Evolutionary conservation across 345 rosid genomes (phyloP).

Genomic region (Abelmoschus esculentus): DNA sequence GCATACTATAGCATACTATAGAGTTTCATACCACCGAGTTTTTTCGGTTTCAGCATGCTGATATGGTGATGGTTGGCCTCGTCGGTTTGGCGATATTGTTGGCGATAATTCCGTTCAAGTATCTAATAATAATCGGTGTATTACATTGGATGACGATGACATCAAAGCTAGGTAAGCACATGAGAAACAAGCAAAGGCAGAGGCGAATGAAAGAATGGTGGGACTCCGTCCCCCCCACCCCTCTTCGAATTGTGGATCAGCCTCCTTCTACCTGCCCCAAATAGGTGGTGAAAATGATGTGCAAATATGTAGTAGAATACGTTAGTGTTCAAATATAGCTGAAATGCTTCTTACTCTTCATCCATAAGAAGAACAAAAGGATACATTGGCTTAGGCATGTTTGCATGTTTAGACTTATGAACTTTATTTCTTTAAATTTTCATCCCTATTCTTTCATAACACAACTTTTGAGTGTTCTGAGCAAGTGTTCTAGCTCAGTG

Average conservation of each 20-base stretch:
- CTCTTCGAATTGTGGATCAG: not conserved
- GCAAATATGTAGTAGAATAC: too few species aligned
- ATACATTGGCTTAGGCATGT: too few species aligned
- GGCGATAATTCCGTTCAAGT: not conserved
- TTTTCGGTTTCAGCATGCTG: not conserved
- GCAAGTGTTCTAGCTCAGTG: too few species aligned
- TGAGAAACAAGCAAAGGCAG: not conserved
- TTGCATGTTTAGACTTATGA: too few species aligned
- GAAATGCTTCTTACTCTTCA: too few species aligned
- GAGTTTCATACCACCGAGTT: not conserved
- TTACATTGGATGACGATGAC: not conserved
- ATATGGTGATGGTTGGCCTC: not conserved
- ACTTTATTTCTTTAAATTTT: too few species aligned
- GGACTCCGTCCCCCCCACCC: not conserved
- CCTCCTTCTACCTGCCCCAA: not conserved
- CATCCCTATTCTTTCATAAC: too few species aligned
- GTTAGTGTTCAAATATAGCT: too few species aligned
- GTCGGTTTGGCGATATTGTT: not conserved
- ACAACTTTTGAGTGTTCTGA: too few species aligned
- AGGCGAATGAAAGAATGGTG: not conserved
- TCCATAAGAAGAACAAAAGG: too few species aligned
- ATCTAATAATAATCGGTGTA: not conserved
- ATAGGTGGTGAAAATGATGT: not conserved
- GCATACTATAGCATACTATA: not conserved
- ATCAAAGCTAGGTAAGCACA: not conserved